Evolutionary conservation across 306 rosid genomes (phyloP).

Genomic region (Malus fusca): DNA sequence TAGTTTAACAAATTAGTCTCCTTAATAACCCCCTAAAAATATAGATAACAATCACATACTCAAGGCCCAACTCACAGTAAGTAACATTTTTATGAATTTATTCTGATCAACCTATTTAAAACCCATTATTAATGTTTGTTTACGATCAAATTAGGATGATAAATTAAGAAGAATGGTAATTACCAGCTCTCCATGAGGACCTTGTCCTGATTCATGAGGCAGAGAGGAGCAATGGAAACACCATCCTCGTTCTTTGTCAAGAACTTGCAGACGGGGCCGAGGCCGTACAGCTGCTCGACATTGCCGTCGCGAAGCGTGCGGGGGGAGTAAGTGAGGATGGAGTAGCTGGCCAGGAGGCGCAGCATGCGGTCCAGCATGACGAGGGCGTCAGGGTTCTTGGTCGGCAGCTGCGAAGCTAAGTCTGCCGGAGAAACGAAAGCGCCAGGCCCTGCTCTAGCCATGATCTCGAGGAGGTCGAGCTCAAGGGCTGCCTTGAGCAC

Average conservation of each 20-base stretch:
- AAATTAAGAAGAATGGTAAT: background rate
- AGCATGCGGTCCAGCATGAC: slow-evolving; percentile 67
- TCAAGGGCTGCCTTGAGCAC: slow-evolving; percentile 71
- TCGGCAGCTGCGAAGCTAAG: slow-evolving; percentile 57
- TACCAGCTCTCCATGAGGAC: slow-evolving; percentile 97
- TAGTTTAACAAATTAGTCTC: no score
- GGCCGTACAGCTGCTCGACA: slow-evolving; percentile 63
- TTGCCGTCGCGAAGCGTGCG: slow-evolving; percentile 39
- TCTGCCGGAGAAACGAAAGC: slow-evolving; percentile 43
- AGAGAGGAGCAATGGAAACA: slow-evolving; percentile 72
- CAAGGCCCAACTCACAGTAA: no score
- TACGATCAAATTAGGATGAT: background rate
- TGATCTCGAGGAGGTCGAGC: slow-evolving; percentile 70
- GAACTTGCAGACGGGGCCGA: slow-evolving; percentile 75
- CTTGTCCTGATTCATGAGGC: slow-evolving; percentile 91
- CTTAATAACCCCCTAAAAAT: no score
- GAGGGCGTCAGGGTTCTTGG: slow-evolving; percentile 59
- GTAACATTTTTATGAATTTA: no score
- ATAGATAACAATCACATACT: no score
- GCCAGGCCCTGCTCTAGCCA: slow-evolving; percentile 59
- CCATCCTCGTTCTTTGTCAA: slow-evolving; percentile 77
- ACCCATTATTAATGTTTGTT: no score
- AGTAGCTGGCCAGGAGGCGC: slow-evolving; percentile 69
- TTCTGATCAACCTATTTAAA: no score
- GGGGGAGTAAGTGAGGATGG: slow-evolving; percentile 42